Percentiles rank a stretch among this genome's conserved stretches.
phyloP scores from a whole-genome alignment of 495 filamentous ascomycete species.

The Astrothelium macrocarpum region DNA sequence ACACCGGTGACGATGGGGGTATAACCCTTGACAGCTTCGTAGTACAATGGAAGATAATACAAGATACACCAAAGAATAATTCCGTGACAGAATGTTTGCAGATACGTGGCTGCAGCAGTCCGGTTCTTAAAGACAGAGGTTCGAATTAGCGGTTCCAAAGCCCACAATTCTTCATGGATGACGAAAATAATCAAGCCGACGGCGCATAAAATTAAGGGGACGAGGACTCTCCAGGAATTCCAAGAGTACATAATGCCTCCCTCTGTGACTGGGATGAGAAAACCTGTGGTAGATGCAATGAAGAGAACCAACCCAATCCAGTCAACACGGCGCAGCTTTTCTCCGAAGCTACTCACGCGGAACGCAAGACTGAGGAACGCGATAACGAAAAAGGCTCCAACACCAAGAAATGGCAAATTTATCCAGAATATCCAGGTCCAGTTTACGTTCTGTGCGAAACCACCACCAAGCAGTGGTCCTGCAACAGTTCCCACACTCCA shows the following conservation, averaged over 20 bases:
- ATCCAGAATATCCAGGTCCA: slow-evolving; percentile 53
- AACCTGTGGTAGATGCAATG: slow-evolving; percentile 36
- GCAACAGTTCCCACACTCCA: slow-evolving; percentile 53
- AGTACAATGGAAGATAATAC: slow-evolving; percentile 58
- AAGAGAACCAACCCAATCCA: slow-evolving; percentile 40
- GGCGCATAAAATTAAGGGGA: slow-evolving; percentile 27
- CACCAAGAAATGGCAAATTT: slow-evolving; percentile 46
- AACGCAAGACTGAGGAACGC: slow-evolving; percentile 44
- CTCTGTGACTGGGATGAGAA: slow-evolving; percentile 49
- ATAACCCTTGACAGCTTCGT: slow-evolving; percentile 48
- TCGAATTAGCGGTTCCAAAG: slow-evolving; percentile 46
- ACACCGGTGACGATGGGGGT: slow-evolving; percentile 48
- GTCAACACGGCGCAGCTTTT: slow-evolving; percentile 30
- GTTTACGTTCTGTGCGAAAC: slow-evolving; percentile 52
- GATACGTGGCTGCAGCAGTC: slow-evolving; percentile 38
- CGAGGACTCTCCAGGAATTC: slow-evolving; percentile 40
- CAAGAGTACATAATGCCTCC: slow-evolving; percentile 46
- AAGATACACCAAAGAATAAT: slow-evolving; percentile 46
- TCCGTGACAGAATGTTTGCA: slow-evolving; percentile 45
- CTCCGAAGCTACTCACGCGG: slow-evolving; percentile 21
- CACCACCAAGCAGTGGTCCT: slow-evolving; percentile 56
- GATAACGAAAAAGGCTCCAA: slow-evolving; percentile 38
- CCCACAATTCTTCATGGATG: slow-evolving; percentile 27
- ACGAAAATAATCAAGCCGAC: slow-evolving; percentile 26
- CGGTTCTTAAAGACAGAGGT: slow-evolving; percentile 40